Evolutionary conservation across 2,329 filamentous ascomycete genomes (phyloP), one percentile per base, ranked within the genome.

Genomic region (Aspergillus fijiensis): DNA sequence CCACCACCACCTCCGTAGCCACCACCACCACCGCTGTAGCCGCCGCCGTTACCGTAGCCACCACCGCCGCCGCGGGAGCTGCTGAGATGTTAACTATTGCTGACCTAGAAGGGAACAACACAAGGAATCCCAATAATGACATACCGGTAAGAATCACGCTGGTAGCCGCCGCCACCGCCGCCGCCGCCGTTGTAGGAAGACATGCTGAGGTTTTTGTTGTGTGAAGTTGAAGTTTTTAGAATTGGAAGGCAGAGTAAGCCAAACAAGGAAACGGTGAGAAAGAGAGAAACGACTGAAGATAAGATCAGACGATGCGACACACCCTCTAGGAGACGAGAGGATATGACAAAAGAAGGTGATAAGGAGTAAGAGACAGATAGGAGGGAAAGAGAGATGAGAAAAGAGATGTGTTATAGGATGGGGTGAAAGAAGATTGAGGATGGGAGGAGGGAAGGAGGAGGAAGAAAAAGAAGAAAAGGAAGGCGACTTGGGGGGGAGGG

Each of bases 111-210:
- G 23, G 21, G 51, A 5, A 16, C 2, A 19, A 19, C 39, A 42
- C 27, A n/a, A n/a, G 11, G 10, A 14, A 29, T 45, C 19, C n/a
- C 5, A 2, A 33, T 23, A 14, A 48, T 33, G 25, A 49, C 23
- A 29, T 79, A 76, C 73, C 77, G 76, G 74, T 79, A 83, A 71
- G 85, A 83, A 75, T 83, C 82, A 71, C 85, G 82, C 65, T 83
- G 79, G 68, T 79, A 77, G 59, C 76, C 73, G 65, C 74, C 74
- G 63, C 63, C 60, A 50, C 77, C 76, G 64, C 86, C 84, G 33
- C 73, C 71, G 62, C 56, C 57, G 48, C 77, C 76, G 65, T 86
- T 84, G 85, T 91, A 90, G 85, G 90, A 90, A 79, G 89, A 90
- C 89, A 91, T 91, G 74, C 72, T 84, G 73, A 64, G 62, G 27